phyloP scores from a whole-genome alignment of 441 rosid genomes.

The Populus hybrid region DNA sequence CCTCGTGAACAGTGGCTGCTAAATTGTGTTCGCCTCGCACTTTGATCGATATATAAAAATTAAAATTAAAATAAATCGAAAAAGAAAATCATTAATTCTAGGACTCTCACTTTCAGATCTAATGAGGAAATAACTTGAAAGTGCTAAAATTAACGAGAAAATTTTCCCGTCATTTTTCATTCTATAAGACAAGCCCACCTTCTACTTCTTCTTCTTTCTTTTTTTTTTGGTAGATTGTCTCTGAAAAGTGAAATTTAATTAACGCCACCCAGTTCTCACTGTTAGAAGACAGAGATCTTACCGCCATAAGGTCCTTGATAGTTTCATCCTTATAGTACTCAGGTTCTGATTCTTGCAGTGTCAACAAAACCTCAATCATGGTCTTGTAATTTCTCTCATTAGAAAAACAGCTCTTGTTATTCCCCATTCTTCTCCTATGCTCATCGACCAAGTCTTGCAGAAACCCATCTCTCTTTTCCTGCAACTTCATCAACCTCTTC shows the following conservation, averaged over 20 bases:
- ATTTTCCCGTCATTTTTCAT: background rate
- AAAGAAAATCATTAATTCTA: background rate
- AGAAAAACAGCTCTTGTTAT: background rate
- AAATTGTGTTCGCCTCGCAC: background rate
- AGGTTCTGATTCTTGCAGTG: conserved; percentile 41
- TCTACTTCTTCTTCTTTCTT: background rate
- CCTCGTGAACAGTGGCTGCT: background rate
- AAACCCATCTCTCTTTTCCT: conserved; percentile 36
- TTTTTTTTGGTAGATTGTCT: too few relatives aligned
- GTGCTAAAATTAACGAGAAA: background rate
- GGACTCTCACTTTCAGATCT: background rate
- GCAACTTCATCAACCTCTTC: conserved; percentile 25
- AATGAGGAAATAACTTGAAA: background rate
- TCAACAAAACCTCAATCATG: conserved; percentile 44
- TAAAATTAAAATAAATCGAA: too few relatives aligned
- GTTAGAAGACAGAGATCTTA: conserved; percentile 14
- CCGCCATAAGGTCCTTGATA: conserved; percentile 40
- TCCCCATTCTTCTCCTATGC: conserved; percentile 10
- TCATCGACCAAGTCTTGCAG: conserved; percentile 34
- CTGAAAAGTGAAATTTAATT: too few relatives aligned
- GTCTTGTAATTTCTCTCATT: conserved; percentile 30
- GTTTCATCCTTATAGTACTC: conserved; percentile 37
- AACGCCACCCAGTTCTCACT: background rate
- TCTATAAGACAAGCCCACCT: background rate
- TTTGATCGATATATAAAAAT: background rate